Conservation (phyloP, 768 basidiomycete species). For the Imleria badia region DNA sequence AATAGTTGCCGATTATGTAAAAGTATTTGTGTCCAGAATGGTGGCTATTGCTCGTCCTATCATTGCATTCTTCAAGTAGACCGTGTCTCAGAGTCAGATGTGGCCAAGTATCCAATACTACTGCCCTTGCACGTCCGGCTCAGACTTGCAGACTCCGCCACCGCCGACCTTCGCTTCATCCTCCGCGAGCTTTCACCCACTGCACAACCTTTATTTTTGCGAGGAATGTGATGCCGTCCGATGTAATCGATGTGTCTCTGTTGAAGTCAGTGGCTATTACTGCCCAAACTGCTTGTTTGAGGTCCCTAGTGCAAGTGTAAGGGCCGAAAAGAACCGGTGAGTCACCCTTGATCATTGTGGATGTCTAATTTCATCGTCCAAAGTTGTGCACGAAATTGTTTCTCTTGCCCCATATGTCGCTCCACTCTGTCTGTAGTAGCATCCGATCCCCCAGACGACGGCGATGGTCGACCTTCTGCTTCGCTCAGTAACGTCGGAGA, state of each 20-base stretch:
- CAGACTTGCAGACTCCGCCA: conserved; percentile 50
- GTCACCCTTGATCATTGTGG: conserved; percentile 8
- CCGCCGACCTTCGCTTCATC: conserved; percentile 78
- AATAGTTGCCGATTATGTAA: conserved; percentile 11
- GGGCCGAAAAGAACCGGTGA: conserved; percentile 95
- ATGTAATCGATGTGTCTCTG: conserved; percentile 87
- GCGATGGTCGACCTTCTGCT: conserved; percentile 53
- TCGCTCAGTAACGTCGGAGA: conserved; percentile 67
- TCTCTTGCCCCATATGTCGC: conserved; percentile 90
- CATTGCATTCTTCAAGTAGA: not conserved
- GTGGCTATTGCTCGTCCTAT: too few relatives aligned
- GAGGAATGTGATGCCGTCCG: conserved; percentile 97
- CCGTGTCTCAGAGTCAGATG: conserved; percentile 26
- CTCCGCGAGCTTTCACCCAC: conserved; percentile 75
- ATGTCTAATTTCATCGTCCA: not conserved
- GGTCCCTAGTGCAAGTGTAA: conserved; percentile 96
- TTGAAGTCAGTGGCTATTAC: conserved; percentile 96
- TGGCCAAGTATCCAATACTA: conserved; percentile 58
- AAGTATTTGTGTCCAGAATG: too few relatives aligned
- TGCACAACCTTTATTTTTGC: conserved; percentile 91
- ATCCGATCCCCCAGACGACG: conserved; percentile 70
- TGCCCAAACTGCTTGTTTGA: conserved; percentile 99
- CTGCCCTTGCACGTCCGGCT: conserved; percentile 64
- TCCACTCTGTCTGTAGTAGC: conserved; percentile 91
- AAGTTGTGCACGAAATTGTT: conserved; percentile 98